Evolutionary conservation across 306 rosid species (phyloP).

Genomic region (Sechiopsis laciniata): DNA sequence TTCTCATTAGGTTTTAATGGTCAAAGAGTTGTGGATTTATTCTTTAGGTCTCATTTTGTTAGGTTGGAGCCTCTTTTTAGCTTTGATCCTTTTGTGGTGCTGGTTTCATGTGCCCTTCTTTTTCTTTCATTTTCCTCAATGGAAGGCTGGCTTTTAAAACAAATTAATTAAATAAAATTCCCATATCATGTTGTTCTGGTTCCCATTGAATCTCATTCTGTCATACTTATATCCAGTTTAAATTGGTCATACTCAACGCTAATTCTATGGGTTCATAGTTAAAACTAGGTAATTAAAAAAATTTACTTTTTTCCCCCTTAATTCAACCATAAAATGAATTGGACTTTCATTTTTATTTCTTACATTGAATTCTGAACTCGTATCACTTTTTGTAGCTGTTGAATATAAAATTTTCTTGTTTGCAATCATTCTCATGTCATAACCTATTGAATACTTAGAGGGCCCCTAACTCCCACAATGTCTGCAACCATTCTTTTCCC

Average conservation of each 20-base stretch:
- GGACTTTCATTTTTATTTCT: neutral
- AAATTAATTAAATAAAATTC: too few relatives aligned
- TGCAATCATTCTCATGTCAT: constrained; percentile 6
- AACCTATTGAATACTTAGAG: neutral
- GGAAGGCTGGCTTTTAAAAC: too few relatives aligned
- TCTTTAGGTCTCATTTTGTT: neutral
- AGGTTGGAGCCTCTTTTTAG: neutral
- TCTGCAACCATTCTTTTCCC: neutral
- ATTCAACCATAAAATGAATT: neutral
- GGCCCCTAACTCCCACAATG: neutral
- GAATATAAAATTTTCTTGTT: neutral
- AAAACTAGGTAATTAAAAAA: too few relatives aligned
- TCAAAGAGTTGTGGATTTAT: neutral
- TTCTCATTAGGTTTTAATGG: neutral
- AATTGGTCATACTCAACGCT: too few relatives aligned
- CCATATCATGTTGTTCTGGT: neutral
- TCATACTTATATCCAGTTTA: neutral
- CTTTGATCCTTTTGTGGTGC: neutral
- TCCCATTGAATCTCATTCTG: neutral
- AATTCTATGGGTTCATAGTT: too few relatives aligned
- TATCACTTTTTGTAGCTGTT: neutral
- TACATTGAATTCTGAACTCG: neutral
- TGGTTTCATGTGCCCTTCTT: too few relatives aligned
- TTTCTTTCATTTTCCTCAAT: too few relatives aligned
- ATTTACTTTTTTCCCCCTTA: neutral